Evolutionary conservation across 2,329 filamentous ascomycete genomes (phyloP).

Genomic region (Sporothrix globosa): DNA sequence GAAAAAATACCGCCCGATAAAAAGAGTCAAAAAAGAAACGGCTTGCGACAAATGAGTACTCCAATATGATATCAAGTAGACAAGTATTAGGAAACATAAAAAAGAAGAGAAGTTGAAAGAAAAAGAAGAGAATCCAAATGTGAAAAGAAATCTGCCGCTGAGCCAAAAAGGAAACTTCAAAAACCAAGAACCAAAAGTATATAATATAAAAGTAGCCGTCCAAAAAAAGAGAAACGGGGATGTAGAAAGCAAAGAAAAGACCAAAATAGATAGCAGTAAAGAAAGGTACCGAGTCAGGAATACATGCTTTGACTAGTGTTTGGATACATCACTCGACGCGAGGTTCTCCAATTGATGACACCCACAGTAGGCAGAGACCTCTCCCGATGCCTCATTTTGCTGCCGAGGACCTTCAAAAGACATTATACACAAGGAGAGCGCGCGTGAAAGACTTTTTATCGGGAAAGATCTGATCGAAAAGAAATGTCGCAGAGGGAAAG

Average conservation of each 20-base stretch:
- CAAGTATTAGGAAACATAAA: neutral
- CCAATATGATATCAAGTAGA: slow-evolving; percentile 22
- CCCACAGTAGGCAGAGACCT: neutral
- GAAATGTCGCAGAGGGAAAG: neutral
- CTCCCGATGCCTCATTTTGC: neutral
- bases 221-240: neutral
- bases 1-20: slow-evolving; percentile 9
- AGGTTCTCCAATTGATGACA: neutral
- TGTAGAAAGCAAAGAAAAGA: neutral
- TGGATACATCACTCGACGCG: neutral
- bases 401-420: neutral
- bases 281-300: slow-evolving; percentile 12
- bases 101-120: neutral
- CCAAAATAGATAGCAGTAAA: neutral
- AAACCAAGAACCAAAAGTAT: neutral
- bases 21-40: neutral
- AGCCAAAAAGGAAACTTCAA: neutral
- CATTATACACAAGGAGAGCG: slow-evolving; percentile 9
- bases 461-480: slow-evolving; percentile 15
- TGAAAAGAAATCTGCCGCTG: slow-evolving; percentile 11
- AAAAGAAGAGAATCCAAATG: neutral
- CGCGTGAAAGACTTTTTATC: slow-evolving; percentile 13
- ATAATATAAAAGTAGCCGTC: neutral
- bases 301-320: neutral
- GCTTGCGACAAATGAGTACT: neutral